A percentile compares a stretch with the other conserved stretches of the same genome.
Evolutionary conservation across 2,329 filamentous ascomycete genomes (phyloP).

Genomic region (Fusarium mexicanum): DNA sequence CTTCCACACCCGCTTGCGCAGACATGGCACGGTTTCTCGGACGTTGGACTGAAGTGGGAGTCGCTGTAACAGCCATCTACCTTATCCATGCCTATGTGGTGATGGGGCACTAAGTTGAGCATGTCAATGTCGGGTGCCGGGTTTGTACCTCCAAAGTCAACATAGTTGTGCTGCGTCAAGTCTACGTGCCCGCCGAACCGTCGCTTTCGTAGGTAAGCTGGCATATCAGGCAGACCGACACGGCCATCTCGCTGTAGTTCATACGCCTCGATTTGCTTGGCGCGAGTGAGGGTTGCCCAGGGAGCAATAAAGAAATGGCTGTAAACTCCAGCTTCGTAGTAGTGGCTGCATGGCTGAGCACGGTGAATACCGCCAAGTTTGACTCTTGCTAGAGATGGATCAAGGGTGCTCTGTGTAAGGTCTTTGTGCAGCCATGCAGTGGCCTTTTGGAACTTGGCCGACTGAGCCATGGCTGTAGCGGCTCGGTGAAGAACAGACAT

Average conservation of each 20-base stretch:
- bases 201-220: neutral
- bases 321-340: conserved; percentile 48
- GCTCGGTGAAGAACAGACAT: conserved; percentile 44
- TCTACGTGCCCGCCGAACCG: conserved; percentile 2
- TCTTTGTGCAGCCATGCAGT: conserved; percentile 49
- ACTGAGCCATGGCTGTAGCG: conserved; percentile 50
- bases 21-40: neutral
- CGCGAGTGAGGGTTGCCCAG: conserved; percentile 36
- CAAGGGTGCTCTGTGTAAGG: conserved; percentile 1
- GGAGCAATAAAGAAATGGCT: conserved; percentile 44
- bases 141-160: conserved; percentile 13
- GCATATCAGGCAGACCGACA: conserved; percentile 17
- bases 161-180: neutral
- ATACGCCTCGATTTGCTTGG: conserved; percentile 34
- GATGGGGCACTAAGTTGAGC: neutral
- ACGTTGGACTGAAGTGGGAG: conserved; percentile 26
- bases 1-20: conserved; percentile 32
- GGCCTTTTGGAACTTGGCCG: conserved; percentile 39
- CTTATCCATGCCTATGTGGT: conserved; percentile 9
- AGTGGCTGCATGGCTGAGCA: conserved; percentile 54
- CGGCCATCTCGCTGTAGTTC: conserved; percentile 34
- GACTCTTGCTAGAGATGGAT: conserved; percentile 44
- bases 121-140: neutral
- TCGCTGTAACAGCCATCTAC: conserved; percentile 15
- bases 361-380: conserved; percentile 55